These are phyloP conservation scores for Globisporangium echinulatum DNA, from an alignment of 352 stramenopile species.

Conservation along the genomic window DNA sequence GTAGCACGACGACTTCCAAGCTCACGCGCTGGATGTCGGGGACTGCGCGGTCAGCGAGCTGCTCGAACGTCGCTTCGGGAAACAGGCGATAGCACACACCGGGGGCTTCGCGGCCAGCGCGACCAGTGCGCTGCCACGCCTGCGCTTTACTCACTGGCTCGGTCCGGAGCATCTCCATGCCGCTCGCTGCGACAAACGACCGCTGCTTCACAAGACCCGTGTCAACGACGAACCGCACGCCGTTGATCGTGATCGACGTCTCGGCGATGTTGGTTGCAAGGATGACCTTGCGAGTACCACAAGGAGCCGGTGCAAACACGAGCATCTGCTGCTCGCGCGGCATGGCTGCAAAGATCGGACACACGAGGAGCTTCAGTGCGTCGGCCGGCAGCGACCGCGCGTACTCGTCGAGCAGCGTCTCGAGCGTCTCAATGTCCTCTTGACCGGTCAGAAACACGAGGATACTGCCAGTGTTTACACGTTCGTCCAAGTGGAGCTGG, in stretches of 20 bases:
- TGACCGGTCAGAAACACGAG: slow-evolving; percentile 94
- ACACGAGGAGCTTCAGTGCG: slow-evolving; percentile 79
- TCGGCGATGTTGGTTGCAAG: slow-evolving; percentile 95
- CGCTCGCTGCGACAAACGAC: slow-evolving; percentile 81
- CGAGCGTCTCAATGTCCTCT: slow-evolving; percentile 94
- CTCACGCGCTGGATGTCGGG: slow-evolving; percentile 86
- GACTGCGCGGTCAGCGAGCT: slow-evolving; percentile 65
- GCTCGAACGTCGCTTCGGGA: slow-evolving; percentile 80
- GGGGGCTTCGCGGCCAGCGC: slow-evolving; percentile 77
- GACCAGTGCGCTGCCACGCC: slow-evolving; percentile 87
- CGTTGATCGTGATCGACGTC: slow-evolving; percentile 98
- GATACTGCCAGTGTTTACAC: slow-evolving; percentile 80
- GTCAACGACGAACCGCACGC: slow-evolving; percentile 87
- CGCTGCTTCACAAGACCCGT: slow-evolving; percentile 86
- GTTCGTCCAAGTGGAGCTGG: slow-evolving; percentile 87
- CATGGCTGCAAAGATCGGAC: slow-evolving; percentile 95
- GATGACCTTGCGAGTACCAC: slow-evolving; percentile 90
- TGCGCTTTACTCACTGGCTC: slow-evolving; percentile 87
- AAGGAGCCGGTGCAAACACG: slow-evolving; percentile 86
- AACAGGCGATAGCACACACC: slow-evolving; percentile 83
- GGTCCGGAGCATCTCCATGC: slow-evolving; percentile 86
- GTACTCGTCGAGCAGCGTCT: slow-evolving; percentile 83
- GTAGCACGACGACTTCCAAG: slow-evolving; percentile 74
- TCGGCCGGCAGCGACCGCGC: slow-evolving; percentile 58
- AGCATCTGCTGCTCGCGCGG: slow-evolving; percentile 92